phyloP scores from a whole-genome alignment of 225 moss, liverwort and hornwort species.

The Pleurozium schreberi region DNA sequence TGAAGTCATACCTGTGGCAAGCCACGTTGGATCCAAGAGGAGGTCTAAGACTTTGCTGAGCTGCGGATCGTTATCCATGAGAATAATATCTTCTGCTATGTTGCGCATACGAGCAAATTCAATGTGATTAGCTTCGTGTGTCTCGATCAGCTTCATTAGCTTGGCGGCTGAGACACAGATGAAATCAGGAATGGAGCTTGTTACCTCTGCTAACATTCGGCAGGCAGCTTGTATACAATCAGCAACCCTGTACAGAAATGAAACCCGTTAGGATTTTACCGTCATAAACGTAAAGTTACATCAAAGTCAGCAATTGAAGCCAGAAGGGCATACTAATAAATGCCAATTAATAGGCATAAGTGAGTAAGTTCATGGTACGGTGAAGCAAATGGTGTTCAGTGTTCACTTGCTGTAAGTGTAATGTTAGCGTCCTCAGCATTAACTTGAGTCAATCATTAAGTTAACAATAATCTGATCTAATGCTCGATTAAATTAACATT shows the following conservation, averaged over 20 bases:
- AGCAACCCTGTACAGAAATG: conserved; percentile 30
- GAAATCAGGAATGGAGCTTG: conserved; percentile 77
- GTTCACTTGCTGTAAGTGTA: neutral
- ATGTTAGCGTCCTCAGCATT: neutral
- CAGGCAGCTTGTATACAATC: conserved; percentile 61
- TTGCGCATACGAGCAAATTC: conserved; percentile 77
- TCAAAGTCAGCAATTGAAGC: neutral
- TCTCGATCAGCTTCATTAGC: conserved; percentile 88
- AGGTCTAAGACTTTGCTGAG: conserved; percentile 40
- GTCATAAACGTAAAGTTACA: neutral
- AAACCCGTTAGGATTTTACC: neutral
- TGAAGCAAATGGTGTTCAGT: neutral
- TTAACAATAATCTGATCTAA: neutral
- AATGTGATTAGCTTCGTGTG: conserved; percentile 85
- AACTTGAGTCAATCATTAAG: neutral
- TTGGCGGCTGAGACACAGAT: conserved; percentile 84
- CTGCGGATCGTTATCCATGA: conserved; percentile 67
- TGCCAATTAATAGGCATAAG: neutral
- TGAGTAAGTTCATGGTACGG: neutral
- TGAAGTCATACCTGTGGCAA: conserved; percentile 52
- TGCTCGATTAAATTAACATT: neutral
- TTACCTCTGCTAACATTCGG: conserved; percentile 32
- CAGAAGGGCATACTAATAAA: neutral
- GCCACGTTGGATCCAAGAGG: conserved; percentile 86
- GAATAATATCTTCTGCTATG: conserved; percentile 70